Conservation (phyloP, 768 basidiomycete species). For the Clitopilus passeckerianus region DNA sequence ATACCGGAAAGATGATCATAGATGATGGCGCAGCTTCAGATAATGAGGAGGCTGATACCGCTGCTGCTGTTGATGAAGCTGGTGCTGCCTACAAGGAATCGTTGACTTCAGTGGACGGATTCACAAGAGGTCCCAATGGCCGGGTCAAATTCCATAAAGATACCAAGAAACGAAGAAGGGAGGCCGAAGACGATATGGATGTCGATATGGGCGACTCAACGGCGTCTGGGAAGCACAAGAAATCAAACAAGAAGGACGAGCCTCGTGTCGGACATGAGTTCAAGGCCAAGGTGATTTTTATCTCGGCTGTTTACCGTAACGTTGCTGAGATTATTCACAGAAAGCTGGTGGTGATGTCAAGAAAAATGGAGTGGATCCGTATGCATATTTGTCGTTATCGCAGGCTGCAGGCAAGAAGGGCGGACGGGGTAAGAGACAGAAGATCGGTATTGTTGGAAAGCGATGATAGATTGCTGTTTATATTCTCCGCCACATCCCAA, state of each 20-base stretch:
- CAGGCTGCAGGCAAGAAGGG: conserved; percentile 71
- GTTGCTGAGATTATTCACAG: conserved; percentile 35
- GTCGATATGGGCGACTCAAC: conserved; percentile 71
- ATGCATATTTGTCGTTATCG: conserved; percentile 82
- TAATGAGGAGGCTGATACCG: conserved; percentile 30
- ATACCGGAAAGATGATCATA: conserved; percentile 78
- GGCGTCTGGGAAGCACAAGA: conserved; percentile 31
- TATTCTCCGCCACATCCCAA: background rate
- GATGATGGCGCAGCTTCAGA: conserved; percentile 51
- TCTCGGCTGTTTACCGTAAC: background rate
- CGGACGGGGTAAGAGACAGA: conserved; percentile 26
- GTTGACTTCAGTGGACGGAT: conserved; percentile 84
- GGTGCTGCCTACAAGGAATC: conserved; percentile 83
- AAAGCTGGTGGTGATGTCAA: conserved; percentile 94
- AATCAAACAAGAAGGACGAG: conserved; percentile 49
- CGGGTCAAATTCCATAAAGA: conserved; percentile 95
- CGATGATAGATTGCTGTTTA: conserved; percentile 24
- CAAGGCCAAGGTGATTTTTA: conserved; percentile 79
- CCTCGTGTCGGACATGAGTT: conserved; percentile 77
- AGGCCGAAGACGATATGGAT: conserved; percentile 58
- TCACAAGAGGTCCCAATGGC: conserved; percentile 79
- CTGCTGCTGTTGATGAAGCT: conserved; percentile 43
- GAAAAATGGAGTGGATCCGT: conserved; percentile 83
- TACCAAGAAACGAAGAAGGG: conserved; percentile 86
- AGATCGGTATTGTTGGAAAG: conserved; percentile 61